Conservation (phyloP, 768 basidiomycete genomes). For the Saitozyma podzolica region DNA sequence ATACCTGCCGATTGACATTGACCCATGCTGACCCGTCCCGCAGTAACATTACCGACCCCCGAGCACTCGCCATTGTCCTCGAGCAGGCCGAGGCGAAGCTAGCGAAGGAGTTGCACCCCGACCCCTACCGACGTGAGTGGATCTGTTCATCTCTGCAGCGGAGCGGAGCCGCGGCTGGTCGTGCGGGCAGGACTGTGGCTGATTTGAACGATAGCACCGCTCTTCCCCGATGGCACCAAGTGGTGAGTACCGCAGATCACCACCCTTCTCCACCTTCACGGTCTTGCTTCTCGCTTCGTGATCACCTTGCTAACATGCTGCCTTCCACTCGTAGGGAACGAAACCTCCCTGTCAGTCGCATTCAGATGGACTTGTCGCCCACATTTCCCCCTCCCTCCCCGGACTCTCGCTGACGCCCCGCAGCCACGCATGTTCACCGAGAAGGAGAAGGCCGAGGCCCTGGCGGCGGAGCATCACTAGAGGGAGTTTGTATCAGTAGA, state of each 20-base stretch:
- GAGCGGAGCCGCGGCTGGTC: not conserved
- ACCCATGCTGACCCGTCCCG: not conserved
- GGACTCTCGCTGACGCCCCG: conserved; percentile 5
- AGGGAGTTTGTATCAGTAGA: not conserved
- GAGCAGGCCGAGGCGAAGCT: conserved; percentile 76
- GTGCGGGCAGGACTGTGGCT: no score
- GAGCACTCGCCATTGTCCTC: conserved; percentile 73
- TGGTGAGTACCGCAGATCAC: conserved; percentile 62
- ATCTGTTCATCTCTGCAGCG: not conserved
- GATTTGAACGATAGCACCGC: conserved; percentile 60
- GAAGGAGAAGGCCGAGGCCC: conserved; percentile 38
- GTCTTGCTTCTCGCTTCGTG: not conserved
- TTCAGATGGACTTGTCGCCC: not conserved
- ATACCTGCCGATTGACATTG: no score
- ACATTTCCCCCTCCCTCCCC: not conserved
- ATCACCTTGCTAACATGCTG: conserved; percentile 7
- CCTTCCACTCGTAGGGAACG: conserved; percentile 50
- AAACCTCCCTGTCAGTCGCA: conserved; percentile 51
- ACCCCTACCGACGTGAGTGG: conserved; percentile 85
- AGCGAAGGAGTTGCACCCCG: conserved; percentile 72
- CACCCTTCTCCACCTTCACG: not conserved
- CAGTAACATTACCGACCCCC: conserved; percentile 81
- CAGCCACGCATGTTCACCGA: conserved; percentile 52
- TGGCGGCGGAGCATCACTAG: conserved; percentile 26
- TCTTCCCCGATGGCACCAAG: conserved; percentile 89